Evolutionary conservation across 129 eudicot species (phyloP).

Genomic region (Kitagawia praeruptora): DNA sequence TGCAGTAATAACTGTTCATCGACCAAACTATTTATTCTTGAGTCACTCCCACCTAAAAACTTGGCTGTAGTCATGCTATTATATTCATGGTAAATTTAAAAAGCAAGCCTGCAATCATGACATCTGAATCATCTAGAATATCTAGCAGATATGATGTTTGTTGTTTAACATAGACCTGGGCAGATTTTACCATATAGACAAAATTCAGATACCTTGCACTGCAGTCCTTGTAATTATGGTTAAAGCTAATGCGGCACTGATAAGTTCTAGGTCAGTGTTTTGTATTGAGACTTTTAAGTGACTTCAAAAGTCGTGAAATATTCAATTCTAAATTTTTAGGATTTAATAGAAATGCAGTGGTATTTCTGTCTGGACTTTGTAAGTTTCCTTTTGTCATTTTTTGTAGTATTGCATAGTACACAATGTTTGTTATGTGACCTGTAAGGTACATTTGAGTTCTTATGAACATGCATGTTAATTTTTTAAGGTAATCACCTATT

Average conservation of each 20-base stretch:
- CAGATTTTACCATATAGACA: not conserved
- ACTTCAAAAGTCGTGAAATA: not conserved
- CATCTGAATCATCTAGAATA: not conserved
- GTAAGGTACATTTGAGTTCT: not conserved
- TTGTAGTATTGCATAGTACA: not conserved
- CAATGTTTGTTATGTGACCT: not conserved
- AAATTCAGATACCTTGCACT: not conserved
- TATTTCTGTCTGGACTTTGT: not conserved
- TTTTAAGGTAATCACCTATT: not conserved
- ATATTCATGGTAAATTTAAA: not conserved
- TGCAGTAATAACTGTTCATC: not conserved
- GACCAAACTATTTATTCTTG: not conserved
- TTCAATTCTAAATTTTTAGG: not conserved
- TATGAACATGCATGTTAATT: not conserved
- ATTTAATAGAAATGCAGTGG: not conserved
- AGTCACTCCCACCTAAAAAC: not conserved
- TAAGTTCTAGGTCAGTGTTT: not conserved
- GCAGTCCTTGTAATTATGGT: not conserved
- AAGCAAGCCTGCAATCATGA: not conserved
- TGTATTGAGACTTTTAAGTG: not conserved
- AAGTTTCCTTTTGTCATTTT: not conserved
- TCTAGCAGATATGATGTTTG: not conserved
- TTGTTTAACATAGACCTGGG: not conserved
- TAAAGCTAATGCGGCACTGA: not conserved
- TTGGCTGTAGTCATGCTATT: not conserved